Conservation (phyloP, 2,329 filamentous ascomycete species). For the Orbilia javanica region DNA sequence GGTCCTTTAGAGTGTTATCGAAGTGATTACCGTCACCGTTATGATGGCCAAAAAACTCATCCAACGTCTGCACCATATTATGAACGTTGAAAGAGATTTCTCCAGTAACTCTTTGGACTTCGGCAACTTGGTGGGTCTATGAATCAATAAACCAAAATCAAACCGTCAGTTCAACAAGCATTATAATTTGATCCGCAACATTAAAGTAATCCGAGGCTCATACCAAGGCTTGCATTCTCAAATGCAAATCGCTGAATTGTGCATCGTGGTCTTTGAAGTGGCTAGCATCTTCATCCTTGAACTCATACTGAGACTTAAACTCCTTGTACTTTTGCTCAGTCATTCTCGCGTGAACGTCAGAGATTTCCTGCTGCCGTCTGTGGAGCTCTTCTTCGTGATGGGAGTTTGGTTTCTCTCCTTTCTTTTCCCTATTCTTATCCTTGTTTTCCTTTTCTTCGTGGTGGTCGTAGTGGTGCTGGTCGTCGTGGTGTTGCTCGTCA, state of each 20-base stretch:
- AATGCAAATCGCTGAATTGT: conserved; percentile 87
- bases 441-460: conserved; percentile 61
- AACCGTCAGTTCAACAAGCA: too few relatives aligned
- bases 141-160: too few relatives aligned
- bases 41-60: conserved; percentile 1
- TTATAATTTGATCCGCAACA: too few relatives aligned
- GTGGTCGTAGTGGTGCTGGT: background rate
- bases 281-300: conserved; percentile 66
- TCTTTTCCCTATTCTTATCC: conserved; percentile 61
- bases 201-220: background rate
- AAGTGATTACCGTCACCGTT: background rate
- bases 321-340: conserved; percentile 65
- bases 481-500: background rate
- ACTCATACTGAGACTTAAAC: conserved; percentile 64
- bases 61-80: background rate
- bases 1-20: conserved; percentile 20
- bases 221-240: conserved; percentile 78
- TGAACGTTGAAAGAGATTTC: conserved; percentile 30
- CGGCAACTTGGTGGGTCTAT: conserved; percentile 61
- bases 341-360: conserved; percentile 64
- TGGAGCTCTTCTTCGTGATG: conserved; percentile 61
- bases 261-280: conserved; percentile 67
- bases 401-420: conserved; percentile 62
- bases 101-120: conserved; percentile 49
- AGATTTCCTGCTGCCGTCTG: conserved; percentile 60